Evolutionary conservation across 768 basidiomycete genomes (phyloP).

Genomic region (Lactarius pseudohatsudake): DNA sequence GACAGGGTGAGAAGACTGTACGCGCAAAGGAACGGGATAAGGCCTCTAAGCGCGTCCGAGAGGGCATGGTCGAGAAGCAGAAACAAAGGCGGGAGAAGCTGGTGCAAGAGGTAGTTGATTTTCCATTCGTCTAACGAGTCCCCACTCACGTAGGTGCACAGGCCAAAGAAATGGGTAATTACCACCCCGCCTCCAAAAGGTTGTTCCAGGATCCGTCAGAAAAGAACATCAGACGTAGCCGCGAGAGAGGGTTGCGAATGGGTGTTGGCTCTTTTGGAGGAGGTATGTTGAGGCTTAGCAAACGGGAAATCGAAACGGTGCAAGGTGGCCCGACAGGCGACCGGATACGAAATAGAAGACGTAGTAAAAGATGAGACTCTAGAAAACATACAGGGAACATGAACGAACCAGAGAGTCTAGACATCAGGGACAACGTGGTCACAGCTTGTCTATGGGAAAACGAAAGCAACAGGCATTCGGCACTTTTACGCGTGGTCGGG

Average conservation of each 20-base stretch:
- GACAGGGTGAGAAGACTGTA: constrained; percentile 67
- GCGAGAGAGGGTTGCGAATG: constrained; percentile 69
- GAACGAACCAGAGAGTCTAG: neutral
- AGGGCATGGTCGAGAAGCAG: constrained; percentile 65
- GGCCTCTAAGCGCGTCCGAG: constrained; percentile 69
- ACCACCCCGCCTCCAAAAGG: constrained; percentile 75
- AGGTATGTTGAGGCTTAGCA: constrained; percentile 65
- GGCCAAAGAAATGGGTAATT: constrained; percentile 85
- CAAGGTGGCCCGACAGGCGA: constrained; percentile 29
- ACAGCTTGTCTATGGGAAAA: neutral
- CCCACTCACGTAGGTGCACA: constrained; percentile 34
- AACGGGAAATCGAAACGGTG: constrained; percentile 53
- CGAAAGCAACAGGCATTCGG: neutral
- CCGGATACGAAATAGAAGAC: constrained; percentile 26
- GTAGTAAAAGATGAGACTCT: constrained; percentile 34
- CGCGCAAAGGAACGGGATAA: constrained; percentile 64
- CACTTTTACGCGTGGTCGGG: neutral
- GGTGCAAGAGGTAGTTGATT: constrained; percentile 62
- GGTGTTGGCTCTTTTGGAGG: constrained; percentile 75
- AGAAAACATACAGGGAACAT: constrained; percentile 30
- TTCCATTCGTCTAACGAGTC: neutral
- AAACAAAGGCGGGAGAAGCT: constrained; percentile 51
- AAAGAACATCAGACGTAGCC: constrained; percentile 40
- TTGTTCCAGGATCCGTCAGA: constrained; percentile 48
- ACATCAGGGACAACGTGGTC: neutral